Conservation (phyloP, 768 basidiomycete genomes). For the Strobilomyces confusus region DNA sequence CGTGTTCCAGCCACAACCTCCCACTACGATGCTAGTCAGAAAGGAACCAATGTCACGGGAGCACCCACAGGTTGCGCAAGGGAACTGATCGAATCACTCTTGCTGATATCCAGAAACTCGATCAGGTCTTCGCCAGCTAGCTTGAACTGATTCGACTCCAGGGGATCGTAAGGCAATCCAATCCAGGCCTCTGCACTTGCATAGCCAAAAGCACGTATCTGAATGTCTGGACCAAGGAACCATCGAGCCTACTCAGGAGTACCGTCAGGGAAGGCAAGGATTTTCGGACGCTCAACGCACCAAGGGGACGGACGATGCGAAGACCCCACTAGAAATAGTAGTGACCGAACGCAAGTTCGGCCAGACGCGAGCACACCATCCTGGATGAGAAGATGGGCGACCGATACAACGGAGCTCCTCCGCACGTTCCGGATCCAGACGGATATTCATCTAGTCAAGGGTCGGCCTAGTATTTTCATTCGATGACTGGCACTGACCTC, state of each 20-base stretch:
- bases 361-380: no score
- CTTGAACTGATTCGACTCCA: slow-evolving; percentile 8
- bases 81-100: neutral
- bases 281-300: no score
- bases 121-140: neutral
- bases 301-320: slow-evolving; percentile 1
- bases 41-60: neutral
- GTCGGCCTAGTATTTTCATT: no score
- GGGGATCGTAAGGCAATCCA: slow-evolving; percentile 4
- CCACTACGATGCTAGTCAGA: slow-evolving; percentile 14
- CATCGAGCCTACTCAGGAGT: no score
- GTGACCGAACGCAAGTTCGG: slow-evolving; percentile 4
- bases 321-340: slow-evolving; percentile 2
- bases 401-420: slow-evolving; percentile 12
- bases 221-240: neutral
- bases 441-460: no score
- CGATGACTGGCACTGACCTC: neutral
- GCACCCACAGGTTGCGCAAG: neutral
- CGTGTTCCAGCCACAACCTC: slow-evolving; percentile 7
- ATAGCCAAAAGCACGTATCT: neutral
- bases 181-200: slow-evolving; percentile 5
- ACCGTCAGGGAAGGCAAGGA: slow-evolving; percentile 6
- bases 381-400: neutral
- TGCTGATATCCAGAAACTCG: slow-evolving; percentile 3
- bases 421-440: slow-evolving; percentile 2